Percentiles rank a stretch among this genome's conserved stretches.
Conservation (phyloP, 2,329 filamentous ascomycete species). For the Fusarium sp. region DNA sequence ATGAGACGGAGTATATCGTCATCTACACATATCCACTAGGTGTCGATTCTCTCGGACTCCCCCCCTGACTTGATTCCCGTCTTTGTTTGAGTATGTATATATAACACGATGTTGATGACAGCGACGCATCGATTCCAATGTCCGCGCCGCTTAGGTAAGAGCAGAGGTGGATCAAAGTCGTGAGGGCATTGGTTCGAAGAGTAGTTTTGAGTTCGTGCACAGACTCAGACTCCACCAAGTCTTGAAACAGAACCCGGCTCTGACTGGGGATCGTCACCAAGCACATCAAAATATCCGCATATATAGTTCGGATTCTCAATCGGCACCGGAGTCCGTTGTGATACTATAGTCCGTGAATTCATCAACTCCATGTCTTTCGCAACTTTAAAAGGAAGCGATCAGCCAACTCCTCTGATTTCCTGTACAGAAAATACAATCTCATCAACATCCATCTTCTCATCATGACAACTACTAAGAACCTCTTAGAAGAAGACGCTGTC, state of each 20-base stretch:
- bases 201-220: neutral
- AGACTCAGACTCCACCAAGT: neutral
- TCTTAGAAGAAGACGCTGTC: neutral
- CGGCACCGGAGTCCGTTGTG: neutral
- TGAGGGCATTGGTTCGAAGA: neutral
- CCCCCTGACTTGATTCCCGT: too few relatives aligned
- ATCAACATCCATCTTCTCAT: neutral
- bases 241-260: neutral
- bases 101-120: too few relatives aligned
- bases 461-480: neutral
- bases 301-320: neutral
- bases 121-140: too few relatives aligned
- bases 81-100: too few relatives aligned
- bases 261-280: neutral
- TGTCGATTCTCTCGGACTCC: too few relatives aligned
- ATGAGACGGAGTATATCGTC: too few relatives aligned
- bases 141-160: neutral
- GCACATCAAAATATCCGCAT: neutral
- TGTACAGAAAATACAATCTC: neutral
- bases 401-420: too few relatives aligned
- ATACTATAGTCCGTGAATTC: neutral
- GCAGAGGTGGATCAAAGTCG: neutral
- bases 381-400: neutral
- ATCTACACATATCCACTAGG: too few relatives aligned
- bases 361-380: neutral